Conservation (phyloP, 768 basidiomycete genomes). For the Boletus rubroflammeus region DNA sequence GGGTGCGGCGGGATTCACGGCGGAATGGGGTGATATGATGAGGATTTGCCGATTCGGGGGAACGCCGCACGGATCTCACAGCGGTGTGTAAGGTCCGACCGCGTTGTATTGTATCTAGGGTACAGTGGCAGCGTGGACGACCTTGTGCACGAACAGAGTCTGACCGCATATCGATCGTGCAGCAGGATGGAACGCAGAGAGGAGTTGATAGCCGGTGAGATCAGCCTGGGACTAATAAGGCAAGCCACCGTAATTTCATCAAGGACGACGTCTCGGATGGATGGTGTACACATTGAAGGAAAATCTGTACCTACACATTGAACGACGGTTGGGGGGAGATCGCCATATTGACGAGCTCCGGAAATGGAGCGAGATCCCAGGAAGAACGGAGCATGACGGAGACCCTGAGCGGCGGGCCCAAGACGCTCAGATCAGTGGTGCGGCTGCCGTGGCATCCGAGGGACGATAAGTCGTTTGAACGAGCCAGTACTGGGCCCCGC, state of each 20-base stretch:
- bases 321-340: constrained; percentile 15
- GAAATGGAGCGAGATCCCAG: constrained; percentile 27
- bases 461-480: neutral
- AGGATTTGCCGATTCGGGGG: neutral
- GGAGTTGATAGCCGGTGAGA: constrained; percentile 16
- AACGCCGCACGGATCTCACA: constrained; percentile 15
- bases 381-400: constrained; percentile 18
- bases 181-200: neutral
- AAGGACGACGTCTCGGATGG: neutral
- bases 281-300: neutral
- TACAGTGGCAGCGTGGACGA: neutral
- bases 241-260: constrained; percentile 9
- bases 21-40: neutral
- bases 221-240: constrained; percentile 13
- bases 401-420: constrained; percentile 22
- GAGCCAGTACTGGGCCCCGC: too few species aligned
- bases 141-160: neutral
- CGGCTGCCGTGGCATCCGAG: constrained; percentile 19
- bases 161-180: neutral
- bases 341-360: constrained; percentile 25
- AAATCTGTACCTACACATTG: constrained; percentile 1
- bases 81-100: constrained; percentile 10
- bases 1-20: neutral
- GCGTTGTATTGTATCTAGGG: constrained; percentile 6
- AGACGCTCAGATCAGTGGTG: constrained; percentile 15